A percentile compares a stretch with the other conserved stretches of the same genome.
Conservation (phyloP, 257 asterid genomes). For the Salvia splendens region DNA sequence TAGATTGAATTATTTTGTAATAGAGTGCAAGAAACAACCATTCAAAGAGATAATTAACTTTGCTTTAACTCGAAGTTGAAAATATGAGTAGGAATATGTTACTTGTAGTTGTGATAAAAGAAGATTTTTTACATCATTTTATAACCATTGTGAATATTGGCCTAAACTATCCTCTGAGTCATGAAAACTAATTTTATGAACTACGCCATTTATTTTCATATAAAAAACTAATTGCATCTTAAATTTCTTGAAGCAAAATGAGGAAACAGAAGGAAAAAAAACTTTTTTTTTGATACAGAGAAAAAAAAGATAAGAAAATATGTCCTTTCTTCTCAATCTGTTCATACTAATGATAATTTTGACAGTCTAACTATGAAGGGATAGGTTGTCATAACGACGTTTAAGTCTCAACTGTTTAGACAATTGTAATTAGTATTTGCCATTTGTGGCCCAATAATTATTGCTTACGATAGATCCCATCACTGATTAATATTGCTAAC, state of each 20-base stretch:
- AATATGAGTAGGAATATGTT: no score
- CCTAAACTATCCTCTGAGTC: no score
- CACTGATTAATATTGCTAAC: constrained; percentile 44
- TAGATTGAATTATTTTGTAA: neutral
- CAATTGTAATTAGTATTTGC: constrained; percentile 37
- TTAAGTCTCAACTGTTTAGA: constrained; percentile 52
- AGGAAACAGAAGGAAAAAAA: neutral
- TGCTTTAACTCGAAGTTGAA: constrained; percentile 17
- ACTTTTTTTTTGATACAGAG: neutral
- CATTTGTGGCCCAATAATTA: constrained; percentile 39
- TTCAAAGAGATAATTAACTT: neutral
- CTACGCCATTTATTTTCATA: no score
- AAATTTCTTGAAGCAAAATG: no score
- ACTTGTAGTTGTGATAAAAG: neutral
- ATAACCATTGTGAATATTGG: neutral
- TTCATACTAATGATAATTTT: constrained; percentile 31
- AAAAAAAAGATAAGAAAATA: neutral
- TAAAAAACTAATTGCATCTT: no score
- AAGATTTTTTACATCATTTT: neutral
- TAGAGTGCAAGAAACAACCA: neutral
- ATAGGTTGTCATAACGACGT: constrained; percentile 54
- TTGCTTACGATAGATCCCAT: constrained; percentile 43
- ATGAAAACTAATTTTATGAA: no score
- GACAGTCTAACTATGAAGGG: constrained; percentile 48
- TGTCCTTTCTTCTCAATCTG: neutral